phyloP scores from a whole-genome alignment of 2,329 filamentous ascomycete species.

The Colletotrichum siamense region DNA sequence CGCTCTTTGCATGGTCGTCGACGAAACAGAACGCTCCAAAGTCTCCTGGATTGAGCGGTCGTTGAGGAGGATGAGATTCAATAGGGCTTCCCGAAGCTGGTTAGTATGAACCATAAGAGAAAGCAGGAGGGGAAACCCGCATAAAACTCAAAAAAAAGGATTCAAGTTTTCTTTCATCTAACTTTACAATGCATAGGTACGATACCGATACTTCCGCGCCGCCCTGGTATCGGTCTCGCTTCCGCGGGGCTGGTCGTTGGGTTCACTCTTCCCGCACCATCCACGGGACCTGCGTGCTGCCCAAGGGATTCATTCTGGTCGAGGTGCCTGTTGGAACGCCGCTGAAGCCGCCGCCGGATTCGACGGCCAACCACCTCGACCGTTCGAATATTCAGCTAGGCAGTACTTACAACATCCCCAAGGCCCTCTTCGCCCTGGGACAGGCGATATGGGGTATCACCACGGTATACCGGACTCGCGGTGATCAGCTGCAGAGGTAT shows the following conservation, averaged over 20 bases:
- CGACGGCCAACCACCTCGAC: not conserved
- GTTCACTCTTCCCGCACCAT: slow-evolving; percentile 18
- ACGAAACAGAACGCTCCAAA: slow-evolving; percentile 7
- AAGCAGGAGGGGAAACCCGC: not conserved
- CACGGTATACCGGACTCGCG: slow-evolving; percentile 28
- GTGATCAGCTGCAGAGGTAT: slow-evolving; percentile 28
- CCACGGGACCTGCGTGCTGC: slow-evolving; percentile 9
- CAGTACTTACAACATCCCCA: slow-evolving; percentile 24
- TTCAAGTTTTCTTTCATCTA: not conserved
- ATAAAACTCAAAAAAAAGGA: not conserved
- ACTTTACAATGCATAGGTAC: slow-evolving; percentile 9
- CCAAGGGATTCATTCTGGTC: slow-evolving; percentile 16
- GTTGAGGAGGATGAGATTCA: slow-evolving; percentile 9
- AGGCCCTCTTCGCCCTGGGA: slow-evolving; percentile 21
- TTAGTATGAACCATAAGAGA: not conserved
- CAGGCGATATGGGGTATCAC: slow-evolving; percentile 26
- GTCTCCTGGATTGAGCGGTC: slow-evolving; percentile 13
- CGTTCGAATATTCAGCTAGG: slow-evolving; percentile 10
- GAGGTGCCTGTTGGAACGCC: slow-evolving; percentile 18
- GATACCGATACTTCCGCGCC: not conserved
- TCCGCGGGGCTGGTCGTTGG: slow-evolving; percentile 13
- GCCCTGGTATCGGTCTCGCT: slow-evolving; percentile 5
- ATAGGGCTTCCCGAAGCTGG: slow-evolving; percentile 11
- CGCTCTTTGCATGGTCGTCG: slow-evolving; percentile 27
- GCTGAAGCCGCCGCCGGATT: slow-evolving; percentile 17